Conservation (phyloP, 2,329 filamentous ascomycete species). For the Ophiostoma quercus region DNA sequence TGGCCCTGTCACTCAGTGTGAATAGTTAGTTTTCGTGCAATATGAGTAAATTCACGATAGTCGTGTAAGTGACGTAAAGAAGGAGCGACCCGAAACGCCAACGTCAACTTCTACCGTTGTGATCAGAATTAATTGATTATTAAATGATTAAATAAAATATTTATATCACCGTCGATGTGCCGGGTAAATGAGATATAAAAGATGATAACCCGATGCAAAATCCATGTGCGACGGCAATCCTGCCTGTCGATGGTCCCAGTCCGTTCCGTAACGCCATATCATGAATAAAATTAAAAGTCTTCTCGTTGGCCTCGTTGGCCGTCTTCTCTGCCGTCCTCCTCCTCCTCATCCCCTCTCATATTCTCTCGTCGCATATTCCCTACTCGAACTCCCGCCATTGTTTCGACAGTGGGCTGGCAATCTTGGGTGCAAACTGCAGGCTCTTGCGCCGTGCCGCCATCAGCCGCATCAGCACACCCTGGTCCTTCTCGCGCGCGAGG, state of each 20-base stretch:
- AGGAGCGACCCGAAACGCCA: not conserved
- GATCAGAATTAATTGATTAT: not conserved
- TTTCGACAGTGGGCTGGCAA: conserved; percentile 64
- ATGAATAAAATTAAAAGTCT: conserved; percentile 1
- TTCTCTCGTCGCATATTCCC: not conserved
- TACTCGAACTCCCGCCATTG: conserved; percentile 38
- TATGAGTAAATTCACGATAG: not conserved
- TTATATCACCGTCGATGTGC: not conserved
- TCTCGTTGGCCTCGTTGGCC: not conserved
- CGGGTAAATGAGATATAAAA: not conserved
- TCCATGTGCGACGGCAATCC: not conserved
- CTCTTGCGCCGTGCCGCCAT: conserved; percentile 72
- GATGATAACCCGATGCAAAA: conserved; percentile 8
- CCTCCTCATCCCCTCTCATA: not conserved
- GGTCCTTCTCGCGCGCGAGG: conserved; percentile 48
- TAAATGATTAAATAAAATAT: not conserved
- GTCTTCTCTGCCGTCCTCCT: no score
- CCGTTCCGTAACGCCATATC: conserved; percentile 2
- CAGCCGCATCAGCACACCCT: conserved; percentile 55
- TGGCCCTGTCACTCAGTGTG: not conserved
- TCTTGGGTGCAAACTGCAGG: conserved; percentile 68
- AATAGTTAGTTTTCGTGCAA: not conserved
- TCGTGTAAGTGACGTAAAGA: conserved; percentile 13
- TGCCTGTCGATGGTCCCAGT: conserved; percentile 7
- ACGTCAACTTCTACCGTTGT: not conserved